Conservation (phyloP, 2,329 filamentous ascomycete species). For the Biscogniauxia sp. region DNA sequence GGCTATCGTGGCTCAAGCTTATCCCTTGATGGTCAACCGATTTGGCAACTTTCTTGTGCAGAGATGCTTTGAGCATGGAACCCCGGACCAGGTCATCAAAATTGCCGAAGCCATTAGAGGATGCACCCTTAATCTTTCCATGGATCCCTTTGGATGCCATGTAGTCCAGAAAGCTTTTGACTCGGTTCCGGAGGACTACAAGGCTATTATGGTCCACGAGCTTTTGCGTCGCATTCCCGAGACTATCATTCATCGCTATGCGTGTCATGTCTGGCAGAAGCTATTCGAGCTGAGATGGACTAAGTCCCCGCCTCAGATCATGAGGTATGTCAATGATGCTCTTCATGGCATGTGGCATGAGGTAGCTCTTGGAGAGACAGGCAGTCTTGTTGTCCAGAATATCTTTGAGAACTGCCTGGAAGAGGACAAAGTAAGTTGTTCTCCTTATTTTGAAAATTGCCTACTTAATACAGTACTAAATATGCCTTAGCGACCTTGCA, state of each 20-base stretch:
- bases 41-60: conserved; percentile 99
- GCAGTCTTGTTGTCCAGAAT: conserved; percentile 96
- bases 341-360: conserved; percentile 98
- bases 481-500: conserved; percentile 76
- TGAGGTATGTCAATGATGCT: conserved; percentile 96
- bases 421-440: conserved; percentile 79
- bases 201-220: conserved; percentile 98
- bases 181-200: conserved; percentile 95
- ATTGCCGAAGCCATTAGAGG: conserved; percentile 94
- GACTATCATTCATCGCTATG: conserved; percentile 97
- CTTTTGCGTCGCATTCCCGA: conserved; percentile 92
- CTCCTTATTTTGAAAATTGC: conserved; percentile 1
- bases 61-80: conserved; percentile 97
- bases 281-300: conserved; percentile 97
- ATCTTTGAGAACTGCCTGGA: conserved; percentile 99
- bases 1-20: conserved; percentile 91
- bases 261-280: conserved; percentile 99
- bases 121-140: conserved; percentile 89
- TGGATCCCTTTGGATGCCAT: conserved; percentile 98
- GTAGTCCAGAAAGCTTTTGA: conserved; percentile 99
- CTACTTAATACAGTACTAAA: conserved; percentile 12
- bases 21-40: conserved; percentile 94
- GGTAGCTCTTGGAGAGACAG: conserved; percentile 93
- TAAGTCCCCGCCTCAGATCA: conserved; percentile 92
- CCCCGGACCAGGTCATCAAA: conserved; percentile 87